A percentile compares a stretch with the other conserved stretches of the same genome.
These are phyloP conservation scores for Lagerstroemia speciosa DNA, from an alignment of 345 rosid species.

Conservation along the genomic window DNA sequence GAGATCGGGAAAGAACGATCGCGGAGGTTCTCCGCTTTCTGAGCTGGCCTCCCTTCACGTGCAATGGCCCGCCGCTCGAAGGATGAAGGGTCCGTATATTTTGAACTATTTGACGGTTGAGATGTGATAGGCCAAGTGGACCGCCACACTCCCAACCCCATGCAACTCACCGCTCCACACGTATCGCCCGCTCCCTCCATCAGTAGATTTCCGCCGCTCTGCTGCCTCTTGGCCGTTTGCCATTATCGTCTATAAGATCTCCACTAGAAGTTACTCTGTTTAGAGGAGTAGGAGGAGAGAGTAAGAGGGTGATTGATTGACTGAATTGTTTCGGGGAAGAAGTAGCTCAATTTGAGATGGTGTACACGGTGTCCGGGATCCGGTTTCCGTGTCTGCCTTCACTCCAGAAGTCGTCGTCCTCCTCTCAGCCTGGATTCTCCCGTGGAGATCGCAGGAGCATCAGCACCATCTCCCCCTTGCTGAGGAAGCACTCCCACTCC, in stretches of 20 bases:
- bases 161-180: slow-evolving; percentile 37
- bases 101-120: slow-evolving; percentile 1
- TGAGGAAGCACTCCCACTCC: slow-evolving; percentile 34
- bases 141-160: slow-evolving; percentile 24
- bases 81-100: neutral
- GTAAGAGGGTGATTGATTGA: neutral
- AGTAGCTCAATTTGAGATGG: slow-evolving; percentile 27
- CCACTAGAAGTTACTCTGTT: neutral
- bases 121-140: slow-evolving; percentile 13
- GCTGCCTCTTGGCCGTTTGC: neutral
- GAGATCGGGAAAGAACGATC: neutral
- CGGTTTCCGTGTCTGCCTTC: slow-evolving; percentile 41
- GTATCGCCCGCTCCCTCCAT: slow-evolving; percentile 15
- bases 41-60: neutral
- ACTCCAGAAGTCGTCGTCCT: slow-evolving; percentile 24
- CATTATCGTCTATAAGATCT: neutral
- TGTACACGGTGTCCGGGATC: slow-evolving; percentile 43
- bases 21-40: slow-evolving; percentile 4
- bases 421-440: slow-evolving; percentile 17
- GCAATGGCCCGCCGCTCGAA: neutral
- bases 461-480: slow-evolving; percentile 27
- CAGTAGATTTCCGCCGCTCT: neutral
- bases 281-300: neutral
- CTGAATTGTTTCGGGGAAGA: neutral
- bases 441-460: slow-evolving; percentile 40